Base-by-base conservation (phyloP, 2,329 filamentous ascomycete species). In the Ascochyta pisi region DNA sequence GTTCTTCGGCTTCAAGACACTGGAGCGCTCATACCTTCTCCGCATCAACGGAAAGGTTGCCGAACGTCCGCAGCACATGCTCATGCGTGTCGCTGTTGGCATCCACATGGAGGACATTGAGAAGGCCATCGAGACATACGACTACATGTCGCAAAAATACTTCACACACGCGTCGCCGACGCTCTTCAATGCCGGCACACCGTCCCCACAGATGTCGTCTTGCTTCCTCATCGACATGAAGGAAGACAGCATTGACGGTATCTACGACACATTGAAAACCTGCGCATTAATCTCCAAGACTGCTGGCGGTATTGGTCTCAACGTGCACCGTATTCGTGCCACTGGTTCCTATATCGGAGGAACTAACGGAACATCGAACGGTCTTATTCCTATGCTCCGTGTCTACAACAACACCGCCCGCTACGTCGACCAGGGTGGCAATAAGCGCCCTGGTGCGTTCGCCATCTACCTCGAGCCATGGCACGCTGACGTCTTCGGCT, bases 261-360 rank as follows among this genome's bases (percentile, higher is more conserved):
- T 99, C 76, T 99, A 99, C 73, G 95, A 99, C 75, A 99, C 95
- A 16, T 86, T 99, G 68, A 99, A 99, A 87, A 98, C 92, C 1
- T 99, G 95, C 80, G 95, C 95, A 66, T 94, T 99, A 92, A 99
- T 99, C 79, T 99, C 95, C 74, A 99, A 99, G 86, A 98, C 95
- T 81, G 95, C 95, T 67, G 95, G 95, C 77, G 95, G 95, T 77
- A 98, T 99, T 76, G 95, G 95, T 70, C 84, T 99, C 63, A 98
- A 99, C 73, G 89, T 94, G 47, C 95, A 99, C 82, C 89, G 93
- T 71, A 99, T 99, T 71, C 92, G 95, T 78, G 91, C 95, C 60
- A 99, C 95, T 50, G 94, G 95, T 61, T 96, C 95, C 26, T 99
- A 99, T 81, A 99, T 99, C 78, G 91, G 90, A 60, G 95, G 95